Conservation (phyloP, 2,329 filamentous ascomycete species). For the Penicillium hesseltinei region DNA sequence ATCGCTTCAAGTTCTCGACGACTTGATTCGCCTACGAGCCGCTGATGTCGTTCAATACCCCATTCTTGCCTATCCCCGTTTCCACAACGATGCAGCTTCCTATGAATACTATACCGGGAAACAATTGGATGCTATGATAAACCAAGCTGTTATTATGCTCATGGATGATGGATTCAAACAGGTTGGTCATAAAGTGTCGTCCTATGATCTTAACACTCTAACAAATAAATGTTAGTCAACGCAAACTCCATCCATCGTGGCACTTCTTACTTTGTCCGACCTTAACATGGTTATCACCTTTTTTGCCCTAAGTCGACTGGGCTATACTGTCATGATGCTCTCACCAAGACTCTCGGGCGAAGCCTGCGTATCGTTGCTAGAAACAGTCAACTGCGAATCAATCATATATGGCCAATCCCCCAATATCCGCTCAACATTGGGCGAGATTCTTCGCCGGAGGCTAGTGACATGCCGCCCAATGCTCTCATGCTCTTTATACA, state of each 20-base stretch:
- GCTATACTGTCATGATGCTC: conserved; percentile 45
- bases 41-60: conserved; percentile 40
- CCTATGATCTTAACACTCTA: background rate
- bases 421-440: conserved; percentile 35
- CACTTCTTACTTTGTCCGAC: conserved; percentile 44
- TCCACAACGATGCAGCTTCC: conserved; percentile 30
- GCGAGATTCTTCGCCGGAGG: conserved; percentile 26
- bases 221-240: conserved; percentile 13
- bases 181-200: background rate
- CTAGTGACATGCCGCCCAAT: conserved; percentile 28
- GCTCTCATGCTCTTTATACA: conserved; percentile 9
- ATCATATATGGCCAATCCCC: conserved; percentile 40
- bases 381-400: conserved; percentile 34
- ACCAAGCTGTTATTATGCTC: conserved; percentile 36
- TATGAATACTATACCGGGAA: conserved; percentile 46
- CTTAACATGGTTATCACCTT: conserved; percentile 45
- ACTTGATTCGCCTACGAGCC: conserved; percentile 43
- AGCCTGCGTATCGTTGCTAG: conserved; percentile 43
- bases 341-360: conserved; percentile 44
- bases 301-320: conserved; percentile 47
- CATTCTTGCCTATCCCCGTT: conserved; percentile 44
- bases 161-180: conserved; percentile 33
- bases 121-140: conserved; percentile 36
- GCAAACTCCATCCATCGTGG: conserved; percentile 29
- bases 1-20: conserved; percentile 43